Base-by-base conservation (phyloP, 2,329 filamentous ascomycete genomes). In the Penicillium nordicum region DNA sequence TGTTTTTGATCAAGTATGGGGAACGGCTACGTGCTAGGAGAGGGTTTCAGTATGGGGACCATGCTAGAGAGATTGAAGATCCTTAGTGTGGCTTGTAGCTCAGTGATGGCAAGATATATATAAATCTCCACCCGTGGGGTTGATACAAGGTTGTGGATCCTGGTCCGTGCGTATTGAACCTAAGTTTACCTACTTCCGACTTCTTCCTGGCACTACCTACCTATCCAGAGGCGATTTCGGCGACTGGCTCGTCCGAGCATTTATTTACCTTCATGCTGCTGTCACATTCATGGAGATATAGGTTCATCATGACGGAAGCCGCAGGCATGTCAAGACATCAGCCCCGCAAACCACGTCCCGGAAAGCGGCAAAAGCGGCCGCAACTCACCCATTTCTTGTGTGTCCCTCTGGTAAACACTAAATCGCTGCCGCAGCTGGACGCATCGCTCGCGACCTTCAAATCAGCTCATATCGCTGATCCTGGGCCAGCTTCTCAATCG, bases 401-500 rank as follows among this genome's bases (percentile, higher is more conserved):
- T 56, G 64, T 79, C 7, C 77, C 92, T 1, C 82, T 97, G 7
- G 79, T 88, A 47, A 89, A 83, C 2, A 53, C 77, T 0, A 50
- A 73, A 8, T 89, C 87, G 2, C 79, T 84, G 14, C 79, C 83
- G 0, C 86, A 92, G 68, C 80, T 96, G 1, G 78, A 84, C n/a
- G 71, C 74, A 3, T 85, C 82, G 21, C 72, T 95, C 5, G 74
- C 79, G 5, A 68, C 78, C 7, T 92, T 95, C 69, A 80, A 77
- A 55, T 74, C 82, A 3, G 42, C 49, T 2, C 43, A 63, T 45
- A 45, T 47, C 10, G 46, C 49, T 18, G 36, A 45, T 3, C 45
- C 47, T 2, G 43, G 34, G 12, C 3, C 34, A 41, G 5, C 21
- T 34, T 12, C 40, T 8, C 47, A 32, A n/a, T n/a, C 23, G 5